These are phyloP conservation scores for Mycena citricolor DNA, from an alignment of 1,284 basidiomycete species.

Conservation along the genomic window DNA sequence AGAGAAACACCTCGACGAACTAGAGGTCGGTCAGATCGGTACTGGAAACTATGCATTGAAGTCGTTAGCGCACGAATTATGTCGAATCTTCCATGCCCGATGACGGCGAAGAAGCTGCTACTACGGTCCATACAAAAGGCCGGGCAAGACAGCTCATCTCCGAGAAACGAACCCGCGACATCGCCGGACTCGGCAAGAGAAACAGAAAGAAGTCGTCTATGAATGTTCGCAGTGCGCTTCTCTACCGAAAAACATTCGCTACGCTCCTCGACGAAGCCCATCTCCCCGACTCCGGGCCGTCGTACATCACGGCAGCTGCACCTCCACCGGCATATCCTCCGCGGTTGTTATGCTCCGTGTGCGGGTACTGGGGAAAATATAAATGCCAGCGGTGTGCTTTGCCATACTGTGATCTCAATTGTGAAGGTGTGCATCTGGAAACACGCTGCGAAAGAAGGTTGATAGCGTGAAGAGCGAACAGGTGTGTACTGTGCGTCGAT, in stretches of 20 bases:
- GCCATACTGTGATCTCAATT: constrained; percentile 42
- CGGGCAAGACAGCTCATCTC: constrained; percentile 72
- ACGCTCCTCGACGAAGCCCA: constrained; percentile 69
- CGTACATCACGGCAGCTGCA: constrained; percentile 56
- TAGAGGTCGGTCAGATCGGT: constrained; percentile 78
- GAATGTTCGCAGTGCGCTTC: constrained; percentile 71
- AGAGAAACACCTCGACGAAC: constrained; percentile 74
- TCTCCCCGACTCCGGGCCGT: constrained; percentile 50
- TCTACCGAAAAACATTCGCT: constrained; percentile 76
- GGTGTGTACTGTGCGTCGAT: no score
- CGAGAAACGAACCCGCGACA: constrained; percentile 59
- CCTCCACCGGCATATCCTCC: constrained; percentile 49
- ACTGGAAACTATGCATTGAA: no score
- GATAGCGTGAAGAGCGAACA: no score
- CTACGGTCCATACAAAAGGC: constrained; percentile 44
- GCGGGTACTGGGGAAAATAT: constrained; percentile 69
- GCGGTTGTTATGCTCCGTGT: constrained; percentile 62
- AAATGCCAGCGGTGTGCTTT: constrained; percentile 43
- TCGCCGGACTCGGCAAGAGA: constrained; percentile 53
- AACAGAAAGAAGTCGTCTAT: constrained; percentile 82
- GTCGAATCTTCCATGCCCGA: constrained; percentile 27
- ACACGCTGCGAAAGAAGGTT: constrained; percentile 44
- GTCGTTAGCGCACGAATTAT: neutral
- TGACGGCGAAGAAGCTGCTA: constrained; percentile 29
- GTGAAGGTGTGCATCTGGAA: constrained; percentile 41